Evolutionary conservation across 2,329 filamentous ascomycete species (phyloP), one percentile per base, ranked within the genome.

Genomic region (Arachnopeziza araneosa): DNA sequence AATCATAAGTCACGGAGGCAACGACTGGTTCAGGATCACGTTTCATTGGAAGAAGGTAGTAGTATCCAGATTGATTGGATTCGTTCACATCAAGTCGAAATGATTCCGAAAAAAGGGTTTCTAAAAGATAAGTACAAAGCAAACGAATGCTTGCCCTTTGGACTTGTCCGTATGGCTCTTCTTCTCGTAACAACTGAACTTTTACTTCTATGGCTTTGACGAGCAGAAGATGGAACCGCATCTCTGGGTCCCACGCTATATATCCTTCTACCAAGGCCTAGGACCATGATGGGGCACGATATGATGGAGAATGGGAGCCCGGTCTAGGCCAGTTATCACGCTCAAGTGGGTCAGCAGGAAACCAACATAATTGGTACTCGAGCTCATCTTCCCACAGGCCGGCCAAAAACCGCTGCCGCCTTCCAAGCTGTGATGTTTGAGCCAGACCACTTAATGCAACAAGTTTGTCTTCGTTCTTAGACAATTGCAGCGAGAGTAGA

Each of bases 381-480:
- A 66, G 22, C 2, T 62, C 19, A 12, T 49, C n/a, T 26, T 51
- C 59, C 62, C 62, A 64, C 24, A 66, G 3, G 3, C 62, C 62
- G 2, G 66, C 65, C 21, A 63, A 1, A 48, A 67, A 68, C 17
- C 36, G 36, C 17, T 44, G 36, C 14, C 63, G 52, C 50, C 62
- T 59, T 12, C 57, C 52, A 7, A 26, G 57, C 12, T 54, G 5
- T 4, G 22, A 19, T 22, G 64, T 36, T 5, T 55, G 36, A 7
- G 68, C 67, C 19, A 73, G 44, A 23, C 70, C 70, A n/a, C 67
- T 64, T 50, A 73, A 50, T 9, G 70, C 70, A 1, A 65, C 56
- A 24, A 73, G 61, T 24, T 67, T 68, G 54, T 72, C 71, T 6
- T 60, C 64, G 14, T 62, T 50, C 9, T 63, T 63, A 1, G 71